Evolutionary conservation across 2,329 filamentous ascomycete species (phyloP).

Genomic region (Aspergillus jensenii): DNA sequence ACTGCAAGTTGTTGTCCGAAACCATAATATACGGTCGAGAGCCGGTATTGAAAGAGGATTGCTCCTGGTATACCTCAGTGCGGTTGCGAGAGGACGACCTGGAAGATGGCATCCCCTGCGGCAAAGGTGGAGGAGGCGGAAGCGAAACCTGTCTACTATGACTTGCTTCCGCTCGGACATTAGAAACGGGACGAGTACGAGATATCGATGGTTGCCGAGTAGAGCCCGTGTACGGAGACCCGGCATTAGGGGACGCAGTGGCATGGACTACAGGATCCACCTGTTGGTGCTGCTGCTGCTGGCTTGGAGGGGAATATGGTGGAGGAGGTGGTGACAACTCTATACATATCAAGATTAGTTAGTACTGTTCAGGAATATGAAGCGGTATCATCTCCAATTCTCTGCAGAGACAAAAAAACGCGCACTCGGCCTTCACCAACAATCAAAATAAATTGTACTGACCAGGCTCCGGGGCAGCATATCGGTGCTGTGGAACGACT

Average conservation of each 20-base stretch:
- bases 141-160: slow-evolving; percentile 30
- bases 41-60: slow-evolving; percentile 17
- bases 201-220: slow-evolving; percentile 26
- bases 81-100: slow-evolving; percentile 37
- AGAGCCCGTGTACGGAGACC: slow-evolving; percentile 18
- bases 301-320: slow-evolving; percentile 40
- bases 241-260: slow-evolving; percentile 15
- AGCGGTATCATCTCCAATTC: slow-evolving; percentile 1
- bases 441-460: slow-evolving; percentile 15
- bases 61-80: slow-evolving; percentile 25
- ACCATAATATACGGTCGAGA: slow-evolving; percentile 21
- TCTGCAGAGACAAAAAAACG: not conserved
- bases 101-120: slow-evolving; percentile 27
- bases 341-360: slow-evolving; percentile 24
- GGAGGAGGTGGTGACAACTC: slow-evolving; percentile 36
- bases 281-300: slow-evolving; percentile 17
- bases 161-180: slow-evolving; percentile 28
- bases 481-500: slow-evolving; percentile 25
- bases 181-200: slow-evolving; percentile 34
- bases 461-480: slow-evolving; percentile 33
- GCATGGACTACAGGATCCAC: slow-evolving; percentile 18
- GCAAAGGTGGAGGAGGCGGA: slow-evolving; percentile 38
- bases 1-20: slow-evolving; percentile 22
- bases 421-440: not conserved
- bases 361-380: not conserved